These are phyloP conservation scores for Verticillium dahliae DNA, from an alignment of 2,329 filamentous ascomycete genomes.

Conservation along the genomic window DNA sequence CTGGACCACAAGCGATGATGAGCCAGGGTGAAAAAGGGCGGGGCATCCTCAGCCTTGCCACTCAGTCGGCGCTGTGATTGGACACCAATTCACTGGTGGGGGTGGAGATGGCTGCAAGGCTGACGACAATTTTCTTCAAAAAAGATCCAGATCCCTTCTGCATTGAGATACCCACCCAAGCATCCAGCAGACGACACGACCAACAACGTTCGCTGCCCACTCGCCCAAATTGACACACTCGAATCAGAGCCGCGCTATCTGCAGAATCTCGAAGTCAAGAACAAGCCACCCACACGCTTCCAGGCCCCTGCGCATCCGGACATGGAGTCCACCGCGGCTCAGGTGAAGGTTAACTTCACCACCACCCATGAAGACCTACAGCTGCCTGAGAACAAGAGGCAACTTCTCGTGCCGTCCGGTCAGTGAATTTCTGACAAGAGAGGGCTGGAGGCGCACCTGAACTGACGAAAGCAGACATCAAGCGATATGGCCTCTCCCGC, in stretches of 20 bases:
- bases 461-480: conserved; percentile 46
- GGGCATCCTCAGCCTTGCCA: not conserved
- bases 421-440: conserved; percentile 11
- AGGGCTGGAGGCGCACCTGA: not conserved
- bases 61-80: not conserved
- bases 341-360: conserved; percentile 63
- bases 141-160: conserved; percentile 6
- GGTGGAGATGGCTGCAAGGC: conserved; percentile 11
- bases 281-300: not conserved
- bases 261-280: not conserved
- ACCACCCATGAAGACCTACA: conserved; percentile 56
- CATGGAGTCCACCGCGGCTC: conserved; percentile 36
- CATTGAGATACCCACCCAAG: not conserved
- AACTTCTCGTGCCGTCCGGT: conserved; percentile 58
- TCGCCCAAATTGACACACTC: not conserved
- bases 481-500: conserved; percentile 63
- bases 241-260: too few species aligned
- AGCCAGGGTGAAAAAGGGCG: too few species aligned
- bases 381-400: conserved; percentile 54
- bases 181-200: not conserved
- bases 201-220: not conserved
- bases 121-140: conserved; percentile 9
- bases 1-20: not conserved
- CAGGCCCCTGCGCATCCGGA: not conserved
- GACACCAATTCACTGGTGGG: conserved; percentile 1